These are phyloP conservation scores for Trametes cubensis DNA, from an alignment of 768 basidiomycete species.

Conservation along the genomic window DNA sequence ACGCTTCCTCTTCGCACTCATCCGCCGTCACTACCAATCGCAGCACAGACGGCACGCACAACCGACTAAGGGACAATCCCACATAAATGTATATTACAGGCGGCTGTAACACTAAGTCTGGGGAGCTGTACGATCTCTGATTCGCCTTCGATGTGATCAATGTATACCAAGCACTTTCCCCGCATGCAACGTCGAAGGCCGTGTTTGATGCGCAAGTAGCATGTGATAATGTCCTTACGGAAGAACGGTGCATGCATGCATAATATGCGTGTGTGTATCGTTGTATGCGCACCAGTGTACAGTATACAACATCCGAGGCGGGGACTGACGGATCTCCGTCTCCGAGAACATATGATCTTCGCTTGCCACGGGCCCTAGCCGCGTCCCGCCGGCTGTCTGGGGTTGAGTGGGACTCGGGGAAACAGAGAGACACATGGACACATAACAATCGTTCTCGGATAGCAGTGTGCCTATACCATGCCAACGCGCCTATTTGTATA, in stretches of 20 bases:
- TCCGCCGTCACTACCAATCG: not conserved
- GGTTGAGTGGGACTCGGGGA: too few species aligned
- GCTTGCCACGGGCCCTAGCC: too few species aligned
- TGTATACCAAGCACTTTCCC: not conserved
- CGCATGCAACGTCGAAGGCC: too few species aligned
- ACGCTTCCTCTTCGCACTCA: not conserved
- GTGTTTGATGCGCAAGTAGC: too few species aligned
- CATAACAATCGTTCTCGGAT: not conserved
- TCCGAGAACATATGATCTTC: not conserved
- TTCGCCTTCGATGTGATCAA: not conserved
- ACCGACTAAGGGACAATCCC: not conserved
- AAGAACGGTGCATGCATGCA: too few species aligned
- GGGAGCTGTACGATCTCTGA: slow-evolving; percentile 5
- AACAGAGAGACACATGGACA: not conserved
- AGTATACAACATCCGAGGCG: too few species aligned
- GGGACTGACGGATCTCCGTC: not conserved
- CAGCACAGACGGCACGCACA: not conserved
- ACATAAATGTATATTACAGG: not conserved
- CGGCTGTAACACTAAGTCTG: slow-evolving; percentile 7
- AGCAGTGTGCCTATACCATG: not conserved
- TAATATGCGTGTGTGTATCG: too few species aligned
- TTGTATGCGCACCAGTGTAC: too few species aligned
- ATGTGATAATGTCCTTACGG: too few species aligned
- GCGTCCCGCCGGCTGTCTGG: too few species aligned
- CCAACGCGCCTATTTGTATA: too few species aligned